Conservation (phyloP, 139 green algal species). For the Spirogloea muscicola region DNA sequence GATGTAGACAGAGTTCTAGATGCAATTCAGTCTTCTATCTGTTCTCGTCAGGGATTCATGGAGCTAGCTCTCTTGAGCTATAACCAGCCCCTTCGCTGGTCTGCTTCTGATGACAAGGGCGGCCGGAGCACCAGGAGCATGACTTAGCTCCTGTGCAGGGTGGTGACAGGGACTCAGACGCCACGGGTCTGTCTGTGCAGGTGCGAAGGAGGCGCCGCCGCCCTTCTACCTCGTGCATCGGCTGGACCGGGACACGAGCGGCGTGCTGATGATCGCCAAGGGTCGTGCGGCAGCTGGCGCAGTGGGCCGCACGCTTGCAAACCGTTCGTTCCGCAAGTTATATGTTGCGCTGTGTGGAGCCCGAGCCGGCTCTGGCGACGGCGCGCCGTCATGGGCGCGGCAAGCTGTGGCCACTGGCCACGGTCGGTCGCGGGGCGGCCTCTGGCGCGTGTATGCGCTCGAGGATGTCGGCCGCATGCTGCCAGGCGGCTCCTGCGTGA, state of each 20-base stretch:
- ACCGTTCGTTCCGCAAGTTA: conserved; percentile 10
- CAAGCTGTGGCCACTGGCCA: conserved; percentile 21
- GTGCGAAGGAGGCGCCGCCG: too few relatives aligned
- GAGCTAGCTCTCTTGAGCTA: too few relatives aligned
- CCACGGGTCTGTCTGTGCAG: too few relatives aligned
- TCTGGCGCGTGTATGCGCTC: conserved; percentile 41
- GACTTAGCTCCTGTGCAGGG: too few relatives aligned
- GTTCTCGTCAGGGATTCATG: too few relatives aligned
- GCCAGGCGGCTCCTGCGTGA: conserved; percentile 17
- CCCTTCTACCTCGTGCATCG: conserved; percentile 17
- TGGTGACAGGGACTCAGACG: too few relatives aligned
- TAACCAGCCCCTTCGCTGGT: too few relatives aligned
- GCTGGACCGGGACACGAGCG: conserved; percentile 42
- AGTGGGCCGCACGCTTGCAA: conserved; percentile 20
- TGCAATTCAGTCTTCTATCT: too few relatives aligned
- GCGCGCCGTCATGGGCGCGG: neutral
- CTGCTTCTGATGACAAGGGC: too few relatives aligned
- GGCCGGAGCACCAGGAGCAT: too few relatives aligned
- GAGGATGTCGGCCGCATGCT: conserved; percentile 36
- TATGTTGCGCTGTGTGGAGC: conserved; percentile 34
- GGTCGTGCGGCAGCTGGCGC: neutral
- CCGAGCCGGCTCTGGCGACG: too few relatives aligned
- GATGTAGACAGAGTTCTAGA: too few relatives aligned
- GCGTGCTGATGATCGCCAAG: conserved; percentile 34
- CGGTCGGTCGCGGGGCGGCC: conserved; percentile 30